These are phyloP conservation scores for Podila minutissima DNA, from an alignment of 192 early-diverging fungal species.

Conservation along the genomic window DNA sequence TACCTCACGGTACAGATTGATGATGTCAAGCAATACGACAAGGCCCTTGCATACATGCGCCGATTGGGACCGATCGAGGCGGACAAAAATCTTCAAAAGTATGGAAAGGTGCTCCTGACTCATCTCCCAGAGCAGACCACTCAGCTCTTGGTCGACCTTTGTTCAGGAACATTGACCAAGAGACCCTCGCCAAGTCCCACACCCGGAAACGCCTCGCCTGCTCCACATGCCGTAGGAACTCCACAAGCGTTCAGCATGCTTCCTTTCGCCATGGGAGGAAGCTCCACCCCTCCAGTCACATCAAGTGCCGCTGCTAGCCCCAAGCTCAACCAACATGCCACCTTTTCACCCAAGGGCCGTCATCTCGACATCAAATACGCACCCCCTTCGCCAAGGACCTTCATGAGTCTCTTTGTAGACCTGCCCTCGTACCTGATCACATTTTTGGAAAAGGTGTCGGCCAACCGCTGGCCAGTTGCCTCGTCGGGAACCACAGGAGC, in stretches of 20 bases:
- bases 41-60: constrained; percentile 82
- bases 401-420: constrained; percentile 91
- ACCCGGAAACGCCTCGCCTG: constrained; percentile 16
- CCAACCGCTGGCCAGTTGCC: constrained; percentile 71
- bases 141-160: constrained; percentile 63
- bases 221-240: neutral
- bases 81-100: constrained; percentile 65
- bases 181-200: constrained; percentile 7
- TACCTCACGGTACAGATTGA: constrained; percentile 92
- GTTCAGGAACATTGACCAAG: constrained; percentile 54
- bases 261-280: constrained; percentile 46
- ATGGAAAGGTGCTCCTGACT: constrained; percentile 63
- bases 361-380: constrained; percentile 44
- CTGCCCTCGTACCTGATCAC: constrained; percentile 78
- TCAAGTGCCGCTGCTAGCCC: constrained; percentile 14
- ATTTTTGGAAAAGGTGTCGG: constrained; percentile 89
- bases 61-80: constrained; percentile 62
- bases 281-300: constrained; percentile 12
- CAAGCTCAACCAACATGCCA: neutral
- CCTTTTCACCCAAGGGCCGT: constrained; percentile 18
- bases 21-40: constrained; percentile 82
- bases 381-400: constrained; percentile 69
- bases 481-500: constrained; percentile 14
- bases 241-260: constrained; percentile 41
- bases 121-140: constrained; percentile 65